Percentiles rank a stretch among this genome's conserved stretches.
Evolutionary conservation across 1,284 basidiomycete genomes (phyloP).

Genomic region (Tilletia caries): DNA sequence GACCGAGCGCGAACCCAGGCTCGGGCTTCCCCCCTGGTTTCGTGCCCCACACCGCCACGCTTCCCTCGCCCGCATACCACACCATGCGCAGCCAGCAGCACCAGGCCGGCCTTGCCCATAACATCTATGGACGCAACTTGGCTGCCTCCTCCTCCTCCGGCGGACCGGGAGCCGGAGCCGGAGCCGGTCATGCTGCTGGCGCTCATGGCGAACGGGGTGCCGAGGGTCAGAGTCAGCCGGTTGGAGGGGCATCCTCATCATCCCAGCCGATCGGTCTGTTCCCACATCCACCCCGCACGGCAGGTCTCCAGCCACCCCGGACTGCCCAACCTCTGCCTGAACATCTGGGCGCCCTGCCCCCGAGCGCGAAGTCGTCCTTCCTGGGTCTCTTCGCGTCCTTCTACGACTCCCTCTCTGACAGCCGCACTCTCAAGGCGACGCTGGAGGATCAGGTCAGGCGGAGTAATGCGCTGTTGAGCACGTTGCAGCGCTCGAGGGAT

Average conservation of each 20-base stretch:
- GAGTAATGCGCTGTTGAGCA: slow-evolving; percentile 48
- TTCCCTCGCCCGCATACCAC: slow-evolving; percentile 50
- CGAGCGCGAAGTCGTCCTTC: slow-evolving; percentile 40
- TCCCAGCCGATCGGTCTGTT: not conserved
- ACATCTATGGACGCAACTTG: slow-evolving; percentile 5
- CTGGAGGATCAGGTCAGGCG: slow-evolving; percentile 50
- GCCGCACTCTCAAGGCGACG: slow-evolving; percentile 48
- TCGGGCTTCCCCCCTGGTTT: slow-evolving; percentile 21
- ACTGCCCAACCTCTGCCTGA: slow-evolving; percentile 28
- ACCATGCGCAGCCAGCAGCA: slow-evolving; percentile 32
- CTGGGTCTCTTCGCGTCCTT: slow-evolving; percentile 50
- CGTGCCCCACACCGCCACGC: slow-evolving; percentile 40
- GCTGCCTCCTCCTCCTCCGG: slow-evolving; percentile 16
- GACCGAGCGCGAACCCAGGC: not conserved
- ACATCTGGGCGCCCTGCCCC: slow-evolving; percentile 38
- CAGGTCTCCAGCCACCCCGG: slow-evolving; percentile 20
- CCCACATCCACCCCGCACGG: slow-evolving; percentile 19
- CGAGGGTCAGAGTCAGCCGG: no score
- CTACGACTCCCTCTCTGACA: slow-evolving; percentile 49
- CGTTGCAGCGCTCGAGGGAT: slow-evolving; percentile 43
- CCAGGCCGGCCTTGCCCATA: slow-evolving; percentile 8
- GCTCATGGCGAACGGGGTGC: no score
- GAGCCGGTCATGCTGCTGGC: not conserved
- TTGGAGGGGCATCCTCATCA: no score
- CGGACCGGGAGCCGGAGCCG: slow-evolving; percentile 8